phyloP scores from a whole-genome alignment of 2,329 filamentous ascomycete genomes.

The Metarhizium guizhouense region DNA sequence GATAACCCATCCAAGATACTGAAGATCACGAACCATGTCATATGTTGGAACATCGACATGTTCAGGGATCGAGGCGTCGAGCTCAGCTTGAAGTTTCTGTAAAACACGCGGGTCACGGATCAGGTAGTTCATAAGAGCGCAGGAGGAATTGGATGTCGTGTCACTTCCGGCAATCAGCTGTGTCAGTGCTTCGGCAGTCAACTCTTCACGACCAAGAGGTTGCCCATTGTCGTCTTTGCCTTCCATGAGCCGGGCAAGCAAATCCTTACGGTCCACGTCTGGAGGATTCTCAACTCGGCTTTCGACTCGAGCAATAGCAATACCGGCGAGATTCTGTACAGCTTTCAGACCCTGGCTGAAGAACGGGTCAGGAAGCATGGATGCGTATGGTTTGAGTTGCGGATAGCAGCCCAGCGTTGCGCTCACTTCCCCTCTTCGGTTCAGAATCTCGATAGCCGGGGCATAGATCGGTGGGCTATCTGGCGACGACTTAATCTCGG shows the following conservation, averaged over 20 bases:
- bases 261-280: constrained; percentile 60
- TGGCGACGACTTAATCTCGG: constrained; percentile 58
- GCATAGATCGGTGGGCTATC: constrained; percentile 57
- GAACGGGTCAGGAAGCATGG: constrained; percentile 73
- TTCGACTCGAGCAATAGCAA: constrained; percentile 75
- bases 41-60: constrained; percentile 57
- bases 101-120: constrained; percentile 62
- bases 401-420: constrained; percentile 70
- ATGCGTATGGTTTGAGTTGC: constrained; percentile 67
- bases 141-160: constrained; percentile 72
- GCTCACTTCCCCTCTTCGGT: constrained; percentile 79
- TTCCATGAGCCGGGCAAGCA: constrained; percentile 77
- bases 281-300: constrained; percentile 62
- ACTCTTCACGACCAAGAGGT: constrained; percentile 65
- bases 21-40: constrained; percentile 63
- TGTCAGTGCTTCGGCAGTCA: constrained; percentile 82
- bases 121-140: constrained; percentile 73
- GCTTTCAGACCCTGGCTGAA: constrained; percentile 66
- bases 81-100: constrained; percentile 61
- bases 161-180: constrained; percentile 77
- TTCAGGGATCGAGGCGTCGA: constrained; percentile 60
- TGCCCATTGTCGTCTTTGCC: constrained; percentile 73
- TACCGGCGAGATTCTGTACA: constrained; percentile 74
- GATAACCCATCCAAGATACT: constrained; percentile 68
- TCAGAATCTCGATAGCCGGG: constrained; percentile 78